These are phyloP conservation scores for Discostella stelligeroides DNA, from an alignment of 108 stramenopile genomes.

Conservation along the genomic window DNA sequence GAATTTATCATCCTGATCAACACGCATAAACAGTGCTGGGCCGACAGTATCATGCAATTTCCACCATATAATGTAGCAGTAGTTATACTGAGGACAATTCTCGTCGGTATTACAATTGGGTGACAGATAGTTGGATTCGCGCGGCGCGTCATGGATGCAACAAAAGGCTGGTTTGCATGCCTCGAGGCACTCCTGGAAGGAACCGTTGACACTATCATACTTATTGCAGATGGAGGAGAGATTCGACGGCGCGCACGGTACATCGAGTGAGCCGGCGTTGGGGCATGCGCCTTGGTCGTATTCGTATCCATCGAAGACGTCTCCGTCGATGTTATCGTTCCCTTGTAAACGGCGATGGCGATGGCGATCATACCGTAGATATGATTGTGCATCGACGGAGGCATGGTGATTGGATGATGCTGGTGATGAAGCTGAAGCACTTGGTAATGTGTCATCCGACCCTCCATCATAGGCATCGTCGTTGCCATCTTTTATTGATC, in stretches of 20 bases:
- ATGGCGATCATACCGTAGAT: too few relatives aligned
- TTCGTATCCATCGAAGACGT: slow-evolving; percentile 49
- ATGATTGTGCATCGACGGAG: neutral
- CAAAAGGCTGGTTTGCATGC: slow-evolving; percentile 53
- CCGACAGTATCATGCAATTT: slow-evolving; percentile 60
- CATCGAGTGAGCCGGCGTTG: slow-evolving; percentile 29
- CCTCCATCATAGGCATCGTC: neutral
- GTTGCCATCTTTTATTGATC: neutral
- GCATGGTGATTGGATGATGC: too few relatives aligned
- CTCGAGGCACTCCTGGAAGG: slow-evolving; percentile 44
- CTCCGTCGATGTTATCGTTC: slow-evolving; percentile 26
- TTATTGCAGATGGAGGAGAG: slow-evolving; percentile 48
- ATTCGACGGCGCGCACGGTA: slow-evolving; percentile 51
- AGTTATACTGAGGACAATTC: slow-evolving; percentile 49
- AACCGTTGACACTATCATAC: slow-evolving; percentile 38
- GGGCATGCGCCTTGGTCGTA: slow-evolving; percentile 43
- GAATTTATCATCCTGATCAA: slow-evolving; percentile 59
- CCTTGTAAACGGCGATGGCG: neutral
- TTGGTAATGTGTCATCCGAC: neutral
- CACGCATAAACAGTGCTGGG: slow-evolving; percentile 48
- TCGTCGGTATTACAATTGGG: slow-evolving; percentile 55
- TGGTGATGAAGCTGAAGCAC: neutral
- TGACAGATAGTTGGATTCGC: slow-evolving; percentile 28
- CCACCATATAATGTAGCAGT: slow-evolving; percentile 64
- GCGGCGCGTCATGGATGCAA: slow-evolving; percentile 54